Conservation (phyloP, 176 grass and related monocot genomes). For the Rhipidocladum racemiflorum region DNA sequence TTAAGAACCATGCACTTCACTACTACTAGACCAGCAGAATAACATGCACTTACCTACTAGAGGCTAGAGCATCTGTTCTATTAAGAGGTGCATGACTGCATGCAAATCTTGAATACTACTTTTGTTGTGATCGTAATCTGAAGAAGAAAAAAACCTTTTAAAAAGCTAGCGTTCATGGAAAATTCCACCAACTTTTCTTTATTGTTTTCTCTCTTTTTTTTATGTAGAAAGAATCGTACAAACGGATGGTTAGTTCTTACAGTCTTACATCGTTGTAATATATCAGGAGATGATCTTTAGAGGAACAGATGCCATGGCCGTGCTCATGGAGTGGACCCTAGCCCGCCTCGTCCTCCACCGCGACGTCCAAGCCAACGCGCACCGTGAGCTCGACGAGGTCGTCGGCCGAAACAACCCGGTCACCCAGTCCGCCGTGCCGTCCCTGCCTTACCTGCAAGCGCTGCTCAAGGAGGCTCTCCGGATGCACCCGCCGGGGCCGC, state of each 20-base stretch:
- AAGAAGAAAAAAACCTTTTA: neutral
- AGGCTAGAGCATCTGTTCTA: neutral
- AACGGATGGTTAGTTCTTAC: conserved; percentile 19
- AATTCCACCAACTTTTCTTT: neutral
- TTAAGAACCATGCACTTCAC: neutral
- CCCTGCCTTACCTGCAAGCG: conserved; percentile 67
- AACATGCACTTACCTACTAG: neutral
- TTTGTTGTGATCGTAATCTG: conserved; percentile 14
- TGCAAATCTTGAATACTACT: conserved; percentile 7
- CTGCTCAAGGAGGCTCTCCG: conserved; percentile 76
- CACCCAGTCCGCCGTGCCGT: conserved; percentile 36
- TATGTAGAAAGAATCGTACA: conserved; percentile 11
- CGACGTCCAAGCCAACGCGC: conserved; percentile 59
- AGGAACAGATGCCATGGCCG: conserved; percentile 82
- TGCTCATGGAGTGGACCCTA: conserved; percentile 82
- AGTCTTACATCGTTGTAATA: neutral
- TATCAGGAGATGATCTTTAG: conserved; percentile 89
- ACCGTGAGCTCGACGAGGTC: conserved; percentile 56
- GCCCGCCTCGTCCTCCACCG: conserved; percentile 66
- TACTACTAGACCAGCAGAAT: neutral
- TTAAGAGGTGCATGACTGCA: neutral
- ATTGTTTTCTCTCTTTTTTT: neutral
- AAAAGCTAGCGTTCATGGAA: conserved; percentile 14
- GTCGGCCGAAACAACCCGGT: conserved; percentile 31
- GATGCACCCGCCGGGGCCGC: conserved; percentile 78